Percentiles rank a stretch among this genome's conserved stretches.
phyloP scores from a whole-genome alignment of 176 grass and related monocot genomes.

The Phoenix roebelenii region DNA sequence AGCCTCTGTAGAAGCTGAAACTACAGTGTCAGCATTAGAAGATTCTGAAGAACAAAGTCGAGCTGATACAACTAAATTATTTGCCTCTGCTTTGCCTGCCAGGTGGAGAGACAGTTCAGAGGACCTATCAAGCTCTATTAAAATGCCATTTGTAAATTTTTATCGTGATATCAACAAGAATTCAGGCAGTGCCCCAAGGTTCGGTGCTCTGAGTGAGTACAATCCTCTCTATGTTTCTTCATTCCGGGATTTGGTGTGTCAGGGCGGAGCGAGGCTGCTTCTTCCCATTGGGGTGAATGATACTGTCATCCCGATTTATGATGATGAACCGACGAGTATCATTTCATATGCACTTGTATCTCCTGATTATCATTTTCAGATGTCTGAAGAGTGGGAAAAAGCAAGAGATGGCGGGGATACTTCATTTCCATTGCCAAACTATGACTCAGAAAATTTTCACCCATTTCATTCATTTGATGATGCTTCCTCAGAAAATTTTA shows the following conservation, averaged over 20 bases:
- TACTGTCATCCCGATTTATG: conserved; percentile 82
- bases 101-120: conserved; percentile 48
- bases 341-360: conserved; percentile 89
- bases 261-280: conserved; percentile 63
- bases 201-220: conserved; percentile 54
- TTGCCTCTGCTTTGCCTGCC: conserved; percentile 33
- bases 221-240: conserved; percentile 45
- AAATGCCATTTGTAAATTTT: conserved; percentile 53
- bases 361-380: conserved; percentile 53
- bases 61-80: conserved; percentile 21
- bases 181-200: conserved; percentile 33
- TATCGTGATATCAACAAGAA: conserved; percentile 67
- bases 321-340: conserved; percentile 90
- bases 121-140: conserved; percentile 52
- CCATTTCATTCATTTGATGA: conserved; percentile 68
- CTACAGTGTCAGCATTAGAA: conserved; percentile 11
- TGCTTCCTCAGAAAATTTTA: conserved; percentile 57
- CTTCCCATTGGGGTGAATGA: conserved; percentile 59
- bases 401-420: conserved; percentile 44
- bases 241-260: conserved; percentile 58
- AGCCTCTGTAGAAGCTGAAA: conserved; percentile 24
- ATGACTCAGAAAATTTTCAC: conserved; percentile 74
- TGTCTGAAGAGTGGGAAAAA: conserved; percentile 49
- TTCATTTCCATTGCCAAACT: conserved; percentile 34
- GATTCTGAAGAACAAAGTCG: conserved; percentile 30